Percentiles rank a stretch among this genome's conserved stretches.
phyloP scores from a whole-genome alignment of 345 rosid species.

The Kandelia obovata region DNA sequence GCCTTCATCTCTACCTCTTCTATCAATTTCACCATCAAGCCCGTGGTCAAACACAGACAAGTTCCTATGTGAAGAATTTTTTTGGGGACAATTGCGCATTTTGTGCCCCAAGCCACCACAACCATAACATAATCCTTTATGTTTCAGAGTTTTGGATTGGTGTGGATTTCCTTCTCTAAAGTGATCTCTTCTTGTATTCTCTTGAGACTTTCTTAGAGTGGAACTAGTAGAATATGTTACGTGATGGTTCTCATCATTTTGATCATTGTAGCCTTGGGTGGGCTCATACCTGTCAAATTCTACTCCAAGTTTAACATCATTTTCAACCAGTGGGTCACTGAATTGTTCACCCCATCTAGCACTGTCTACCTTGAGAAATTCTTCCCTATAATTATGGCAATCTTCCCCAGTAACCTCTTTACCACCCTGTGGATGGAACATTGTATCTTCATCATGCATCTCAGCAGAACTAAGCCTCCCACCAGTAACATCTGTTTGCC shows the following conservation, averaged over 20 bases:
- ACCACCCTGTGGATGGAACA: conserved; percentile 2
- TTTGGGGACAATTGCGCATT: conserved; percentile 29
- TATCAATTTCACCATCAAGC: conserved; percentile 10
- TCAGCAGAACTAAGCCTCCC: conserved; percentile 20
- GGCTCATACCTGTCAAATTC: conserved; percentile 35
- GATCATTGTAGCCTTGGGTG: conserved; percentile 4
- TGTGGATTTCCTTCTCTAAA: conserved; percentile 20
- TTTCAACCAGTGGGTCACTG: conserved; percentile 23
- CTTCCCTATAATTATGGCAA: conserved; percentile 23
- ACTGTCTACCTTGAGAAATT: conserved; percentile 20
- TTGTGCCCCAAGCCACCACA: conserved; percentile 40
- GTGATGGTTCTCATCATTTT: conserved; percentile 10
- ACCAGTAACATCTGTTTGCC: conserved; percentile 13
- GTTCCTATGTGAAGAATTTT: conserved; percentile 20
- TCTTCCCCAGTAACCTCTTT: conserved; percentile 16
- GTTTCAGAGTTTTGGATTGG: conserved; percentile 11
- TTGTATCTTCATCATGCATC: conserved; percentile 19
- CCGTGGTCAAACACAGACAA: conserved; percentile 16
- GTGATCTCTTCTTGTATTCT: conserved; percentile 6
- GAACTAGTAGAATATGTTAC: conserved; percentile 22
- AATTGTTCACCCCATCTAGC: conserved; percentile 41
- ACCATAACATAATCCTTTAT: conserved; percentile 23
- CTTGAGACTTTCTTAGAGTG: conserved; percentile 16
- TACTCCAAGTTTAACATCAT: conserved; percentile 16
- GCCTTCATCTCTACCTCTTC: conserved; percentile 22